Evolutionary conservation across 148 eudicot genomes (phyloP).

Genomic region (Spergularia marina): DNA sequence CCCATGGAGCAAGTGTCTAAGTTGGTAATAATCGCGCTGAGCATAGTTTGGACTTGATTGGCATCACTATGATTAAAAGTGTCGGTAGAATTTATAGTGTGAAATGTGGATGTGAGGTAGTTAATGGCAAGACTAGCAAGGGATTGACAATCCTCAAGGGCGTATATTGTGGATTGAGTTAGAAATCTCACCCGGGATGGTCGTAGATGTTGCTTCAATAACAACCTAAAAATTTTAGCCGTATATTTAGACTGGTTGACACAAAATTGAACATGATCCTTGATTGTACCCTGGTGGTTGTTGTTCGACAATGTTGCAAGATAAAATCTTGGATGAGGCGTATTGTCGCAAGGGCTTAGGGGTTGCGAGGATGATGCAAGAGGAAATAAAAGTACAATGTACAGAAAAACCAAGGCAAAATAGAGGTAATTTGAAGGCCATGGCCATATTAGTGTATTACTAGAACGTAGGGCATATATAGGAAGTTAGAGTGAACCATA

Average conservation of each 20-base stretch:
- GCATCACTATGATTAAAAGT: background rate
- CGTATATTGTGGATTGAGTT: conserved; percentile 21
- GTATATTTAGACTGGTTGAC: conserved; percentile 17
- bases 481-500: background rate
- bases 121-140: conserved; percentile 27
- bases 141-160: conserved; percentile 36
- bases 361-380: background rate
- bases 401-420: background rate
- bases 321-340: conserved; percentile 33
- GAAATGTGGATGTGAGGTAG: conserved; percentile 18
- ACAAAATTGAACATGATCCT: conserved; percentile 25
- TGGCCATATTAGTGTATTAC: background rate
- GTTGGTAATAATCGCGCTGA: conserved; percentile 42
- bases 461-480: background rate
- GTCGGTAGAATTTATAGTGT: conserved; percentile 7
- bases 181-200: background rate
- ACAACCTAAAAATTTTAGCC: conserved; percentile 5
- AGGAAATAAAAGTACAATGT: conserved; percentile 5
- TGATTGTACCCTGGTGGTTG: background rate
- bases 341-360: conserved; percentile 21
- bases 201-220: conserved; percentile 21
- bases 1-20: conserved; percentile 41
- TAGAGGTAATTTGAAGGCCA: conserved; percentile 5
- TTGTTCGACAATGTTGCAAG: conserved; percentile 4
- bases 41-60: conserved; percentile 24